Conservation (phyloP, 2,329 filamentous ascomycete species). For the Fusarium nelsonii region DNA sequence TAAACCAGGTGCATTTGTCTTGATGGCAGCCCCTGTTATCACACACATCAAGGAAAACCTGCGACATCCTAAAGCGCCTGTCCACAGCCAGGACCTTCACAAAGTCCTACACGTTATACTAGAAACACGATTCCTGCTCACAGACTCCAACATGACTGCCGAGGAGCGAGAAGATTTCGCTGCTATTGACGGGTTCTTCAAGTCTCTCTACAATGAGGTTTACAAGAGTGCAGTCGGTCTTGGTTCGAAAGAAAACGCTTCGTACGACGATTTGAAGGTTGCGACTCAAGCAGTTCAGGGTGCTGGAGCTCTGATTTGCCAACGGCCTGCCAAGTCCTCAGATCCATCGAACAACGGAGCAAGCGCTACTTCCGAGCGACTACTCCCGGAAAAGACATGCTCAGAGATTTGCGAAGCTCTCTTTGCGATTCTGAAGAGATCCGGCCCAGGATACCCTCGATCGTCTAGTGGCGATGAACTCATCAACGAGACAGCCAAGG, state of each 20-base stretch:
- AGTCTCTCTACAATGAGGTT: conserved; percentile 58
- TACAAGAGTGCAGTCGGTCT: conserved; percentile 56
- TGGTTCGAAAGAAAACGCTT: conserved; percentile 46
- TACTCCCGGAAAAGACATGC: conserved; percentile 54
- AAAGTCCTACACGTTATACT: conserved; percentile 65
- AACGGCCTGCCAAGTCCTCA: conserved; percentile 50
- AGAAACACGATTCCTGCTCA: conserved; percentile 59
- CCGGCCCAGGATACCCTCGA: conserved; percentile 38
- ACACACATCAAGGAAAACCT: conserved; percentile 65
- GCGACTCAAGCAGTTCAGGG: conserved; percentile 61
- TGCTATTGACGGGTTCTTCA: conserved; percentile 54
- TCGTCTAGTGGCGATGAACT: conserved; percentile 52
- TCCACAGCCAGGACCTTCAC: conserved; percentile 65
- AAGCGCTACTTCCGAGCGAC: conserved; percentile 36
- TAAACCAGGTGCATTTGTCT: conserved; percentile 61
- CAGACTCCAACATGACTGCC: conserved; percentile 50
- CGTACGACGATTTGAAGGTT: conserved; percentile 56
- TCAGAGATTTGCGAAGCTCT: conserved; percentile 55
- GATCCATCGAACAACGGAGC: conserved; percentile 1
- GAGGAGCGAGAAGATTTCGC: conserved; percentile 56
- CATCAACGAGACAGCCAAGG: conserved; percentile 57
- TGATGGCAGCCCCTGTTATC: conserved; percentile 61
- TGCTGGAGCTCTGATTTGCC: conserved; percentile 59
- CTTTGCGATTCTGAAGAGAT: conserved; percentile 49
- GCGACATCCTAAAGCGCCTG: conserved; percentile 62